Conservation (phyloP, 805 yeast species). For the Myxozyma melibiosi region DNA sequence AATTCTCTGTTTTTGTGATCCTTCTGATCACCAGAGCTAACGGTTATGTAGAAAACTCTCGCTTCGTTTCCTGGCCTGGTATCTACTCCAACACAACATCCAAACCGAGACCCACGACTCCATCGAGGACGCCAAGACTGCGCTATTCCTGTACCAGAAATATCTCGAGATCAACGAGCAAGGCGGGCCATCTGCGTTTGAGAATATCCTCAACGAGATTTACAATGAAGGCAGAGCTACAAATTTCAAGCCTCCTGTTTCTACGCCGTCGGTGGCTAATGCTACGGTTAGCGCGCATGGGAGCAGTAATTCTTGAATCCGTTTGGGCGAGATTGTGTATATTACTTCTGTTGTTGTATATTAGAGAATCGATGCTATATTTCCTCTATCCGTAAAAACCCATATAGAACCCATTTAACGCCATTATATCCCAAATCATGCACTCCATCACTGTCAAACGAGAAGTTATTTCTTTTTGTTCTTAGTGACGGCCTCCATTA, state of each 20-base stretch:
- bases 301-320: not conserved
- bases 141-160: constrained; percentile 72
- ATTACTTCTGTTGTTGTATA: too few species aligned
- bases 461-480: not conserved
- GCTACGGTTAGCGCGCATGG: not conserved
- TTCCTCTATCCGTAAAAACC: too few species aligned
- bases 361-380: too few species aligned
- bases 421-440: not conserved
- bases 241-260: constrained; percentile 44
- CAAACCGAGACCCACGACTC: constrained; percentile 96
- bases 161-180: constrained; percentile 62
- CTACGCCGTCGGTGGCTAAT: not conserved
- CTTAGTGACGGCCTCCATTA: constrained; percentile 2
- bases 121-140: constrained; percentile 91
- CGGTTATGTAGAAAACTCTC: constrained; percentile 59
- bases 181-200: constrained; percentile 54
- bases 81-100: constrained; percentile 69
- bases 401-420: too few species aligned
- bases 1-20: too few species aligned
- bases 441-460: too few species aligned
- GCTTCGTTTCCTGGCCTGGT: constrained; percentile 82
- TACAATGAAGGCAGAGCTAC: constrained; percentile 51
- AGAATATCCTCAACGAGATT: constrained; percentile 61
- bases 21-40: too few species aligned
- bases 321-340: constrained; percentile 1